Percentiles rank a stretch among this genome's conserved stretches.
Conservation (phyloP, 202 grass and related monocot genomes). For the Carex sylvatica region DNA sequence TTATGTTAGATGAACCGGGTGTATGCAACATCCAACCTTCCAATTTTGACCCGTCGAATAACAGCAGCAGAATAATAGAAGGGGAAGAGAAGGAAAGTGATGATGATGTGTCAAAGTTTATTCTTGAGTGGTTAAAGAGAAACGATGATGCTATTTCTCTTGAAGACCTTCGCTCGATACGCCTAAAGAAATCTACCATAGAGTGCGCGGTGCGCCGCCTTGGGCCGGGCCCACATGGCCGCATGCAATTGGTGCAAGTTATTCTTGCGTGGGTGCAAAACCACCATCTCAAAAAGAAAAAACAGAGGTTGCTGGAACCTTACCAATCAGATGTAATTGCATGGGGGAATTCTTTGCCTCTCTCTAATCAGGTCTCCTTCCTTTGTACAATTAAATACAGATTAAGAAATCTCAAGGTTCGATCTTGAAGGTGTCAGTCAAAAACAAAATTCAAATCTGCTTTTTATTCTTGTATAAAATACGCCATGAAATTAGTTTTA, state of each 20-base stretch:
- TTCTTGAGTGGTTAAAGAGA: slow-evolving; percentile 87
- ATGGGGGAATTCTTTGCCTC: neutral
- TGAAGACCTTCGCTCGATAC: slow-evolving; percentile 81
- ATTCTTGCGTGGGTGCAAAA: slow-evolving; percentile 91
- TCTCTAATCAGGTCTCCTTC: neutral
- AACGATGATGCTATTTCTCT: slow-evolving; percentile 77
- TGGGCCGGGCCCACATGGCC: slow-evolving; percentile 50
- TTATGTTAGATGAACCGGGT: slow-evolving; percentile 46
- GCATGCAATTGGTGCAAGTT: slow-evolving; percentile 80
- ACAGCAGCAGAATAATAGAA: slow-evolving; percentile 8
- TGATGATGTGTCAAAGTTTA: slow-evolving; percentile 66
- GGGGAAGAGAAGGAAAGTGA: slow-evolving; percentile 25
- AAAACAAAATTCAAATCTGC: neutral
- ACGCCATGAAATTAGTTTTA: neutral
- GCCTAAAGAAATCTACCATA: slow-evolving; percentile 79
- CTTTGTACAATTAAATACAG: neutral
- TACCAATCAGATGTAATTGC: slow-evolving; percentile 2
- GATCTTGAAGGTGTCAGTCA: neutral
- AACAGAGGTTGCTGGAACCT: slow-evolving; percentile 19
- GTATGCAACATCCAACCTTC: neutral
- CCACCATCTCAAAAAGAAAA: slow-evolving; percentile 73
- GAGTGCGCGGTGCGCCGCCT: slow-evolving; percentile 56
- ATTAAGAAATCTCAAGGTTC: neutral
- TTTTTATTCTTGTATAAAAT: neutral
- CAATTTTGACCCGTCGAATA: neutral